These are phyloP conservation scores for Coniophora puteana DNA, from an alignment of 1,284 basidiomycete genomes.

Conservation along the genomic window DNA sequence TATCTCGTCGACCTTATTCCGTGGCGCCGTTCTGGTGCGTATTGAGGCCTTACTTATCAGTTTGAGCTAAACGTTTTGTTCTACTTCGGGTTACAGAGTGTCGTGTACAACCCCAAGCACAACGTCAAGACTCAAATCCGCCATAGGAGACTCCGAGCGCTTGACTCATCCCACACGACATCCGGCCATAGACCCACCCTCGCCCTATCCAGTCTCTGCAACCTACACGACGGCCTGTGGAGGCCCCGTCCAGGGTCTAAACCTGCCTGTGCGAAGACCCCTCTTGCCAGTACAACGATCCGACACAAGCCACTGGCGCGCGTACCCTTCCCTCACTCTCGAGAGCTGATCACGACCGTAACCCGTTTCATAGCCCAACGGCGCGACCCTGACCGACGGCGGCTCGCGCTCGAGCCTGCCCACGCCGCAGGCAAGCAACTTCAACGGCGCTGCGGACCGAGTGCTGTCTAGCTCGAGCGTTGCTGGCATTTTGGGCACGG, in stretches of 20 bases:
- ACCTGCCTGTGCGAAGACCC: constrained; percentile 57
- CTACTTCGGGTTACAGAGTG: too few relatives aligned
- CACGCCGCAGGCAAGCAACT: constrained; percentile 40
- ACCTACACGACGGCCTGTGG: constrained; percentile 80
- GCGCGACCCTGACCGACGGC: constrained; percentile 65
- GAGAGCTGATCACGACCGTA: too few relatives aligned
- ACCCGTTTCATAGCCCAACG: constrained; percentile 68
- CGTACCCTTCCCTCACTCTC: constrained; percentile 19
- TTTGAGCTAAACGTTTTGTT: too few relatives aligned
- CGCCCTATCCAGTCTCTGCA: constrained; percentile 44
- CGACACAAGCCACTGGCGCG: constrained; percentile 66
- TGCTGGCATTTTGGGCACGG: constrained; percentile 4
- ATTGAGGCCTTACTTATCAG: too few relatives aligned
- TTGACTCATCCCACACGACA: background rate
- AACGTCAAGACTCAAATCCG: constrained; percentile 45
- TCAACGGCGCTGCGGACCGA: constrained; percentile 40
- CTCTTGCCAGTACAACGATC: constrained; percentile 59
- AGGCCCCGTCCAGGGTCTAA: constrained; percentile 68
- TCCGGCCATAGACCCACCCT: background rate
- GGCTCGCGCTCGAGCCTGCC: constrained; percentile 25
- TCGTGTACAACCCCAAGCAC: too few relatives aligned
- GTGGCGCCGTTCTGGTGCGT: too few relatives aligned
- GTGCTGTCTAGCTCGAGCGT: constrained; percentile 4
- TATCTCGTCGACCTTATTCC: too few relatives aligned
- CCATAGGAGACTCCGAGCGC: too few relatives aligned